Base-by-base conservation (phyloP, 345 rosid species). In the Camelina sativa region DNA sequence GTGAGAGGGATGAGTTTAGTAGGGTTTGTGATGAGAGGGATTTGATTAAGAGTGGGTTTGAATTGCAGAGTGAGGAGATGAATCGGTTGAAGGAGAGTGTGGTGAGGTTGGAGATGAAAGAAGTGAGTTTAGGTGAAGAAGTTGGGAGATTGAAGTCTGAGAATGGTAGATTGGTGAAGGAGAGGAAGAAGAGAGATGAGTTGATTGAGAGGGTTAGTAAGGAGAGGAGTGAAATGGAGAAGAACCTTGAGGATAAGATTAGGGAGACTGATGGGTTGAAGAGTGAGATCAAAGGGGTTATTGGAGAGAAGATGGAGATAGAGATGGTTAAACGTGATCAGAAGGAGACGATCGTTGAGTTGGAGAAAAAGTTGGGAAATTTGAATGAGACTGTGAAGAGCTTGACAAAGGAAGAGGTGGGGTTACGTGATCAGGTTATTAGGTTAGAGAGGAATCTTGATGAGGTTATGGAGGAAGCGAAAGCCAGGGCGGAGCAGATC, bases 21-120 rank as follows among this genome's bases (percentile, higher is more conserved):
- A 63, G 47, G 76, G 86, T 84, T 67, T 69, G 47, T 44, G 30
- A 13, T 20, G 94, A 91, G 84, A 88, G 85, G 82, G 92, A 86
- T 40, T 43, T 51, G 56, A 25, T 85, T 11, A 84, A 43, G 86
- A 61, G 40, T 59, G 85, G 76, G 55, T 41, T 82, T 41, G 76
- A 78, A 51, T 25, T 59, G 47, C 70, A 77, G 84, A 62, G 56
- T 48, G 64, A 72, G 77, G 90, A 83, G 74, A 75, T 66, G 34
- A 40, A 28, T 69, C 62, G 44, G 30, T 69, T 91, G 83, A 85
- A 72, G 63, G 81, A 65, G 66, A 83, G 55, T 43, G 59, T 89
- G 61, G 12, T 62, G 63, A 67, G 32, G 54, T 62, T 87, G 81
- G 90, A 89, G 83, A 67, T 54, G 40, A 80, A 44, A 60, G 77